Percentiles rank a stretch among this genome's conserved stretches.
Conservation (phyloP, 768 basidiomycete species). For the Lactarius trivialis region DNA sequence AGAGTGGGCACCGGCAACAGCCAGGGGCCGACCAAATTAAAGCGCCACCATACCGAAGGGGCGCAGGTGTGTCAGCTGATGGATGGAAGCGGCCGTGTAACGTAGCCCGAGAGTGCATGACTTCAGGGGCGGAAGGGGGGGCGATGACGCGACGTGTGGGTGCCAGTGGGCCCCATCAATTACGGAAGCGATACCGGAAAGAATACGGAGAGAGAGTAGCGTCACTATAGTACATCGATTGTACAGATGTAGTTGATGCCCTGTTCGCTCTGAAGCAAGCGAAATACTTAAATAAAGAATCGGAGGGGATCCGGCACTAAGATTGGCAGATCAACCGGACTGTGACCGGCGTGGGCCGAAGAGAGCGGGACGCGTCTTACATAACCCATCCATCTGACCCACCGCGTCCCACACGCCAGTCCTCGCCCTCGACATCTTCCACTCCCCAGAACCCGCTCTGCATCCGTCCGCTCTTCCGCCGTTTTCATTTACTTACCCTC, state of each 20-base stretch:
- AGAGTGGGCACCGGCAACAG: background rate
- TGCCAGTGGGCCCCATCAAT: background rate
- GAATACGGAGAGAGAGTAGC: background rate
- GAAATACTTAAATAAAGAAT: background rate
- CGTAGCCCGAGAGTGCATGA: background rate
- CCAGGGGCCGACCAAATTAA: background rate
- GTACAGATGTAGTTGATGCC: background rate
- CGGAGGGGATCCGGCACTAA: constrained; percentile 11
- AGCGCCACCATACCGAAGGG: constrained; percentile 3
- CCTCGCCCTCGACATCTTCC: constrained; percentile 17
- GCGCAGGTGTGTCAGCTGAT: constrained; percentile 18
- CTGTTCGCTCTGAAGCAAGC: background rate
- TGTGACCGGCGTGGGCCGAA: constrained; percentile 21
- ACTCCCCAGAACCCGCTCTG: constrained; percentile 1
- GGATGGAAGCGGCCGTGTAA: constrained; percentile 10
- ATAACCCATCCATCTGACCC: constrained; percentile 19
- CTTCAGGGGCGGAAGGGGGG: constrained; percentile 12
- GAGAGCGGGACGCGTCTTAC: constrained; percentile 25
- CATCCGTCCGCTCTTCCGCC: constrained; percentile 1
- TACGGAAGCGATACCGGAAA: constrained; percentile 4
- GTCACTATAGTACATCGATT: background rate
- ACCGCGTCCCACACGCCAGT: constrained; percentile 24
- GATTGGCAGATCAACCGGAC: constrained; percentile 9
- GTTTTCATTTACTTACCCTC: background rate
- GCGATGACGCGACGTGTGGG: constrained; percentile 21